A percentile compares a stretch with the other conserved stretches of the same genome.
Evolutionary conservation across 148 eudicot species (phyloP).

Genomic region (Chenopodium berlandieri): DNA sequence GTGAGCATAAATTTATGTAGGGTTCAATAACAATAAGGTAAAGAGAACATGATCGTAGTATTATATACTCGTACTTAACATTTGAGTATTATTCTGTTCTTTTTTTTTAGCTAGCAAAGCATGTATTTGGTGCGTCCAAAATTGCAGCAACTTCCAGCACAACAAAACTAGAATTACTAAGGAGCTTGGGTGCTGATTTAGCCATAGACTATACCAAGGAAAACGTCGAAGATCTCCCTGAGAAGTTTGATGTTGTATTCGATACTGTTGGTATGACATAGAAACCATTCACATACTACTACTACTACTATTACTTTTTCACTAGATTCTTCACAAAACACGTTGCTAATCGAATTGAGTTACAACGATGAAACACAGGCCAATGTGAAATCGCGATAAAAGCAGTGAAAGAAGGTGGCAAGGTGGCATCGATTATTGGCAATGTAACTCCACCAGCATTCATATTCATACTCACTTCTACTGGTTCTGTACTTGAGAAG

Average conservation of each 20-base stretch:
- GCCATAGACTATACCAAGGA: background rate
- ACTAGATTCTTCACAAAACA: background rate
- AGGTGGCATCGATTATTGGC: background rate
- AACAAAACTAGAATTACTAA: background rate
- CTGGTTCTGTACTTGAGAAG: background rate
- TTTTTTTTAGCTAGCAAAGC: too few species aligned
- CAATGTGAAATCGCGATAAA: background rate
- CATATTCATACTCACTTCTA: background rate
- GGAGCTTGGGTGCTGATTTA: background rate
- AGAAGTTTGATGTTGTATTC: background rate
- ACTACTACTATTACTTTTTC: too few species aligned
- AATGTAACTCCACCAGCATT: background rate
- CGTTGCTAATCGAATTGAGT: background rate
- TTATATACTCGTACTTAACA: too few species aligned
- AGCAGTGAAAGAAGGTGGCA: background rate
- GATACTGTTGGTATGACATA: background rate
- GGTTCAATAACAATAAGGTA: too few species aligned
- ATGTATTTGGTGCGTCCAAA: too few species aligned
- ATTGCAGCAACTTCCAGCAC: background rate
- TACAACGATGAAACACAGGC: too few species aligned
- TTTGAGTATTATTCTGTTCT: too few species aligned
- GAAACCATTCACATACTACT: background rate
- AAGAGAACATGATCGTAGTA: background rate
- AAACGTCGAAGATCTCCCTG: background rate
- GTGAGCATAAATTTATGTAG: too few species aligned